Conservation (phyloP, 306 rosid species). For the Luffa aegyptiaca region DNA sequence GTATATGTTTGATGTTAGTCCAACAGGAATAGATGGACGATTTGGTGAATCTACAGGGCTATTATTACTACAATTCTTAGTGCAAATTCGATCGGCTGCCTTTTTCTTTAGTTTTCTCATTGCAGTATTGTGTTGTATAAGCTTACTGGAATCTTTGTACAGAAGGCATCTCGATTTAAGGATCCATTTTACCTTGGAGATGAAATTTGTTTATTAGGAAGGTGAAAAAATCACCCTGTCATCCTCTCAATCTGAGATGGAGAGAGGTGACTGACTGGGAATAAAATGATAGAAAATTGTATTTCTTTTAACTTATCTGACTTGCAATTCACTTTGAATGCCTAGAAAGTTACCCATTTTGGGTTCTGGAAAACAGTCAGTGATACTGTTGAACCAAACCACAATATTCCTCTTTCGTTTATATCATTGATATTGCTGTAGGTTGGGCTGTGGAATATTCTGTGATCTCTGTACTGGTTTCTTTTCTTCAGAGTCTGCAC, state of each 20-base stretch:
- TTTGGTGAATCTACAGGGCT: constrained; percentile 5
- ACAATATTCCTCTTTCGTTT: neutral
- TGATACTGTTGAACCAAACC: neutral
- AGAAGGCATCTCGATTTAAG: neutral
- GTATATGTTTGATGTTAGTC: constrained; percentile 38
- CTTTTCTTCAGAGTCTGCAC: neutral
- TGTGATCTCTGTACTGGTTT: constrained; percentile 1
- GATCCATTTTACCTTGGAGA: neutral
- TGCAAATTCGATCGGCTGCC: neutral
- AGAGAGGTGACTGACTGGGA: neutral
- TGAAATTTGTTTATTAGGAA: neutral
- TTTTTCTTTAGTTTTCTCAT: neutral
- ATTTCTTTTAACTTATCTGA: neutral
- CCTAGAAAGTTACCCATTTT: neutral
- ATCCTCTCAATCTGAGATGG: neutral
- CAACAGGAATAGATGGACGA: constrained; percentile 1
- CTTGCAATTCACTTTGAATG: neutral
- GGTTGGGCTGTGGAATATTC: neutral
- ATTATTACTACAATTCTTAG: neutral
- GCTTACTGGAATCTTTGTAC: neutral
- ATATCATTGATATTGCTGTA: neutral
- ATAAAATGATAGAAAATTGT: neutral
- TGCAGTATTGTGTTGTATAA: neutral
- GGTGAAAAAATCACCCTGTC: neutral
- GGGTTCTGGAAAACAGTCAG: neutral